phyloP scores from a whole-genome alignment of 148 eudicot genomes.

The Spergularia bocconei region DNA sequence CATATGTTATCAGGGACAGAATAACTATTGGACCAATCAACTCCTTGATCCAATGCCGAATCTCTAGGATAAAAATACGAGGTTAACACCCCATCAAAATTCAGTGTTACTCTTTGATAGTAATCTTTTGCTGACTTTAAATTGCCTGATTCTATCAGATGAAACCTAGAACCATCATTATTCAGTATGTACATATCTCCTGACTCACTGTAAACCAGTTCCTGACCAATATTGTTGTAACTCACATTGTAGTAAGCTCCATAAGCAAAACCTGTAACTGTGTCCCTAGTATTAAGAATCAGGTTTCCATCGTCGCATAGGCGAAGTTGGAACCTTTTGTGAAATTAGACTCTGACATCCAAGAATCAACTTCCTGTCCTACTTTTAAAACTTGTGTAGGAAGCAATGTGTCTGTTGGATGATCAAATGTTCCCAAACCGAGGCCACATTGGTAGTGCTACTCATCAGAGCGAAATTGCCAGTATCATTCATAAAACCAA shows the following conservation, averaged over 20 bases:
- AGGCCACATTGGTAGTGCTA: background rate
- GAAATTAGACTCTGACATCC: conserved; percentile 31
- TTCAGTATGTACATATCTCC: conserved; percentile 36
- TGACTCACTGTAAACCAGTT: conserved; percentile 25
- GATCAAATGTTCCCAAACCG: conserved; percentile 43
- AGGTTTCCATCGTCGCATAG: conserved; percentile 22
- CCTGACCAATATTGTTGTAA: conserved; percentile 12
- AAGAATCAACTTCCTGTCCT: conserved; percentile 23
- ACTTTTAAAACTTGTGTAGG: conserved; percentile 39
- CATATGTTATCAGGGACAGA: conserved; percentile 48
- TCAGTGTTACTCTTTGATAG: conserved; percentile 41
- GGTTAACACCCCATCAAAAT: conserved; percentile 49
- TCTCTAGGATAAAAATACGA: conserved; percentile 39
- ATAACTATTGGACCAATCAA: conserved; percentile 29
- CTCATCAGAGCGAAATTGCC: conserved; percentile 44
- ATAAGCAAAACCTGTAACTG: background rate
- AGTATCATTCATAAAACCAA: conserved; percentile 42
- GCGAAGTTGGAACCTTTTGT: conserved; percentile 34
- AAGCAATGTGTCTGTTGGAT: conserved; percentile 50
- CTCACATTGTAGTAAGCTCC: conserved; percentile 2
- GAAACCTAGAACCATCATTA: conserved; percentile 17
- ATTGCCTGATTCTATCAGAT: conserved; percentile 15
- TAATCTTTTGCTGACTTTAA: conserved; percentile 14
- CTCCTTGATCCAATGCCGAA: background rate
- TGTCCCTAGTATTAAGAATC: conserved; percentile 17